Percentiles rank a stretch among this genome's conserved stretches.
These are phyloP conservation scores for Achaetomium macrosporum DNA, from an alignment of 2,329 filamentous ascomycete genomes.

Conservation along the genomic window DNA sequence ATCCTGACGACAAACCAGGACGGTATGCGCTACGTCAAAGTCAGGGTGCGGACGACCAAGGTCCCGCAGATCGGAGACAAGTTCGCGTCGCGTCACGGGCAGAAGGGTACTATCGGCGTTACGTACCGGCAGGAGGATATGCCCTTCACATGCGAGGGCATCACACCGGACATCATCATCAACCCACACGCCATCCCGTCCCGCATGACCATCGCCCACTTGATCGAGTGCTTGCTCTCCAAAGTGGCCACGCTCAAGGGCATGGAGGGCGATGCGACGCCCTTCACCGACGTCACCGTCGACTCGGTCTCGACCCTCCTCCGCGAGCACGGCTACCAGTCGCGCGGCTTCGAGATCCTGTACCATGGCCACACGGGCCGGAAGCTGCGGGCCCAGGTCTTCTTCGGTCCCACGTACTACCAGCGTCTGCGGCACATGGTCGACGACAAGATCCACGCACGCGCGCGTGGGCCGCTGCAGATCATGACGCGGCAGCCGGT, in stretches of 20 bases:
- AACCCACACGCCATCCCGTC: constrained; percentile 99
- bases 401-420: constrained; percentile 97
- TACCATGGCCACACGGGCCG: constrained; percentile 96
- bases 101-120: constrained; percentile 98
- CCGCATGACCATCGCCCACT: constrained; percentile 99
- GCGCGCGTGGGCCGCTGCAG: constrained; percentile 91
- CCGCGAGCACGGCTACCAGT: constrained; percentile 87
- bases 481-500: constrained; percentile 97
- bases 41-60: constrained; percentile 95
- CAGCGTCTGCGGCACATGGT: constrained; percentile 99
- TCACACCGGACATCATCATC: constrained; percentile 94
- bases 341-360: constrained; percentile 95
- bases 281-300: constrained; percentile 96
- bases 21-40: constrained; percentile 92
- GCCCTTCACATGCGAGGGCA: constrained; percentile 90
- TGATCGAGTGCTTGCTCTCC: constrained; percentile 96
- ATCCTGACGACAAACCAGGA: constrained; percentile 92
- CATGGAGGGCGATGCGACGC: constrained; percentile 93
- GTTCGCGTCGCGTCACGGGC: constrained; percentile 97
- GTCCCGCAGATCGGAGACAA: constrained; percentile 98
- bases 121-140: constrained; percentile 98
- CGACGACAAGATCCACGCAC: constrained; percentile 99
- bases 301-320: constrained; percentile 85
- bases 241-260: constrained; percentile 93
- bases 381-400: constrained; percentile 90